phyloP scores from a whole-genome alignment of 257 asterid species.

The Anisodus acutangulus region DNA sequence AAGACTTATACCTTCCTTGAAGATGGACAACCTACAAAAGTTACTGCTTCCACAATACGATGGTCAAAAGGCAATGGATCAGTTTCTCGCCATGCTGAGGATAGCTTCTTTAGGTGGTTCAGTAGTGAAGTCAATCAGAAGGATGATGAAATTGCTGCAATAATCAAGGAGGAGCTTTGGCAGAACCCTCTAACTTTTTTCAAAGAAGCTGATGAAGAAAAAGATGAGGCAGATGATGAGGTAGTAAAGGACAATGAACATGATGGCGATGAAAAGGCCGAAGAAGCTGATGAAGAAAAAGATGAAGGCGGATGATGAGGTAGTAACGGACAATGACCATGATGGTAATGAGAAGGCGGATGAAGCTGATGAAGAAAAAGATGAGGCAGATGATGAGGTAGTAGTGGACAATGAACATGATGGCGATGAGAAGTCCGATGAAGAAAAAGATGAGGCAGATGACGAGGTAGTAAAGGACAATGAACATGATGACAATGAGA shows the following conservation, averaged over 20 bases:
- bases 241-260: neutral
- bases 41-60: constrained; percentile 76
- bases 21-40: constrained; percentile 68
- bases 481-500: no score
- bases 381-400: no score
- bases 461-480: no score
- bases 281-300: constrained; percentile 35
- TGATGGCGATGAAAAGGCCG: constrained; percentile 47
- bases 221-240: neutral
- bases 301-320: no score
- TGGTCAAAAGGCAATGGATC: constrained; percentile 86
- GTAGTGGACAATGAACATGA: no score
- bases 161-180: constrained; percentile 72
- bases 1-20: constrained; percentile 82
- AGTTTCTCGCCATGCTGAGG: neutral
- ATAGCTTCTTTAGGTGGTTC: constrained; percentile 87
- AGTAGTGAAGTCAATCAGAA: constrained; percentile 50
- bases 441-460: no score
- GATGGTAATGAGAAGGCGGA: no score
- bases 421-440: no score
- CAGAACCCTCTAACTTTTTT: constrained; percentile 65
- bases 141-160: constrained; percentile 70
- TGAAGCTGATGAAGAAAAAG: no score
- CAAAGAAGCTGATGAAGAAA: neutral
- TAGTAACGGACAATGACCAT: no score